Evolutionary conservation across 768 basidiomycete genomes (phyloP).

Genomic region (Phylloporus sp.): DNA sequence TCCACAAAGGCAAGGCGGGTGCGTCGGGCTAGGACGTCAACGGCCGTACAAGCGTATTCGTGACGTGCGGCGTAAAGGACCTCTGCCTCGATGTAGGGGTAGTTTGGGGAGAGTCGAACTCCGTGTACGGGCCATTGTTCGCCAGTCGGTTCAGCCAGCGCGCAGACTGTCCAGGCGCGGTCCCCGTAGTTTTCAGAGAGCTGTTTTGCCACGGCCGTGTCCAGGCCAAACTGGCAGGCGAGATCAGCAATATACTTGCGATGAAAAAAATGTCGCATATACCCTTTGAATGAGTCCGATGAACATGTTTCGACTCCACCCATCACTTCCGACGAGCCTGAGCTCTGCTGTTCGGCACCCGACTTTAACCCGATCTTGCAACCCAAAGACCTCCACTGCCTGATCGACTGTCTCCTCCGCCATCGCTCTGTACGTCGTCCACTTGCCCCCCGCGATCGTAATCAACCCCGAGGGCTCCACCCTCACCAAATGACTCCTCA

Average conservation of each 20-base stretch:
- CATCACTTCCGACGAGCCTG: constrained; percentile 86
- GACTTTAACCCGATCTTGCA: constrained; percentile 49
- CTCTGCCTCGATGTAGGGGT: constrained; percentile 93
- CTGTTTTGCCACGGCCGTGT: constrained; percentile 89
- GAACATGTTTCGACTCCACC: constrained; percentile 95
- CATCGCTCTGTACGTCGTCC: constrained; percentile 98
- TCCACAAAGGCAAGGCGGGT: constrained; percentile 95
- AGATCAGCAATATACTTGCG: not conserved
- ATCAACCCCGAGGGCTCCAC: constrained; percentile 75
- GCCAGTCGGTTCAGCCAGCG: constrained; percentile 72
- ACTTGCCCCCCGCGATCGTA: constrained; percentile 96
- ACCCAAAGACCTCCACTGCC: constrained; percentile 72
- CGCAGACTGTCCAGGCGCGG: constrained; percentile 91
- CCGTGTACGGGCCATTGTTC: constrained; percentile 86
- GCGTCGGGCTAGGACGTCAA: constrained; percentile 89
- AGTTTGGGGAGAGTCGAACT: constrained; percentile 58
- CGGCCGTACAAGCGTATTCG: constrained; percentile 90
- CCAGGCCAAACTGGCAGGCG: constrained; percentile 67
- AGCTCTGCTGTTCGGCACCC: constrained; percentile 76
- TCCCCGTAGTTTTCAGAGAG: constrained; percentile 94
- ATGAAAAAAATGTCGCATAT: constrained; percentile 15
- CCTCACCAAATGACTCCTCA: constrained; percentile 91
- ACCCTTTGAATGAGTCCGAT: constrained; percentile 92
- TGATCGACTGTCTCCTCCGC: constrained; percentile 90
- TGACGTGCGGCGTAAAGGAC: constrained; percentile 81